These are phyloP conservation scores for Herpomyces periplanetae DNA, from an alignment of 2,329 filamentous ascomycete species.

Conservation along the genomic window DNA sequence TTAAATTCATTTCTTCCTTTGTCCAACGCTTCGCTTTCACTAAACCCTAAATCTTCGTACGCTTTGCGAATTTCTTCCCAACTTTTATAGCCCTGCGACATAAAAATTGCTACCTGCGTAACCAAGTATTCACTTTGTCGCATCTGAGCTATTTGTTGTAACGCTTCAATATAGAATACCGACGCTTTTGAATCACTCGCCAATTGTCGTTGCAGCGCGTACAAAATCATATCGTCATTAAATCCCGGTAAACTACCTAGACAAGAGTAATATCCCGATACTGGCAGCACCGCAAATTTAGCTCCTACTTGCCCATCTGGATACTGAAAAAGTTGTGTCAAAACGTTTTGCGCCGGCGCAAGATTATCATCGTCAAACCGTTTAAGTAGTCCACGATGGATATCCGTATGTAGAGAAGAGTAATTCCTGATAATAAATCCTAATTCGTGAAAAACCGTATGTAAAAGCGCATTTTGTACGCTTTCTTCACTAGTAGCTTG, in stretches of 20 bases:
- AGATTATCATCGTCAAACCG: too few species aligned
- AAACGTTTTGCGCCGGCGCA: too few species aligned
- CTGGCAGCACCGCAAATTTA: too few species aligned
- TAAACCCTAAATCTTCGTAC: constrained; percentile 18
- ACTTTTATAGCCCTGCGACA: constrained; percentile 17
- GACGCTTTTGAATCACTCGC: constrained; percentile 14
- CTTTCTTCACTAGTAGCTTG: too few species aligned
- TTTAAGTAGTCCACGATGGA: too few species aligned
- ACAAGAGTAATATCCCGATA: constrained; percentile 18
- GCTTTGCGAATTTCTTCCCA: constrained; percentile 16
- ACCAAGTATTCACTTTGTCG: constrained; percentile 17
- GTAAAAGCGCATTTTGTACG: too few species aligned
- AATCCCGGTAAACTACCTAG: constrained; percentile 22
- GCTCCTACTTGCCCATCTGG: too few species aligned
- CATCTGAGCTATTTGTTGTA: constrained; percentile 17
- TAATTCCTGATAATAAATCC: too few species aligned
- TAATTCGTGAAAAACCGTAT: too few species aligned
- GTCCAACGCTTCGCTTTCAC: constrained; percentile 8
- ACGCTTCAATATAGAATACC: constrained; percentile 21
- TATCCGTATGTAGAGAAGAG: too few species aligned
- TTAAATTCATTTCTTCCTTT: constrained; percentile 19
- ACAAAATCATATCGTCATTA: constrained; percentile 17
- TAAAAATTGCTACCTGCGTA: constrained; percentile 15
- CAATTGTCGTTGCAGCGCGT: constrained; percentile 20
- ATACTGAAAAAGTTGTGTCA: too few species aligned